Conservation (phyloP, 1,284 basidiomycete species). For the Mycena sp. region DNA sequence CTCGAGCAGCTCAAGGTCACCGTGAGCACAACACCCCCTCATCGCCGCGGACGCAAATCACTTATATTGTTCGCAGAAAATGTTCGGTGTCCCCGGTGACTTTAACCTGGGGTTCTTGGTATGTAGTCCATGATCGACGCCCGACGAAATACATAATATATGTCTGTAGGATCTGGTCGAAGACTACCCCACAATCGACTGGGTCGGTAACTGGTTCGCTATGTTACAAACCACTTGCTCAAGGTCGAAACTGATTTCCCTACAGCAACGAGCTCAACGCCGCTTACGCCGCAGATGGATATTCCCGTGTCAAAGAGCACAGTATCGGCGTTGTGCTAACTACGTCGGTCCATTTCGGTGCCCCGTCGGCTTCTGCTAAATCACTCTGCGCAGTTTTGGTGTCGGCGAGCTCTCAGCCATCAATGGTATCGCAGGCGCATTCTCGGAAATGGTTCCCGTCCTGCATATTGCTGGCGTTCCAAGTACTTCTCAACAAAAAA, state of each 20-base stretch:
- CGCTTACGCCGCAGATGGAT: conserved; percentile 94
- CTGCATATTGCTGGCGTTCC: conserved; percentile 93
- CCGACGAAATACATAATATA: too few relatives aligned
- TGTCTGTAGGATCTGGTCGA: conserved; percentile 88
- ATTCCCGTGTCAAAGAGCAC: conserved; percentile 84
- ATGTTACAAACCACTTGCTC: neutral
- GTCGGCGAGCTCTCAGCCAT: conserved; percentile 90
- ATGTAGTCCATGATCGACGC: neutral
- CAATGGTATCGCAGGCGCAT: conserved; percentile 83
- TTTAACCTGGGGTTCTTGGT: conserved; percentile 89
- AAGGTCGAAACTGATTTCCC: neutral
- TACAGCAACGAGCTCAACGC: conserved; percentile 87
- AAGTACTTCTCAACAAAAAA: conserved; percentile 76
- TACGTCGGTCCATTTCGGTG: conserved; percentile 54
- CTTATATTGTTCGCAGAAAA: conserved; percentile 31
- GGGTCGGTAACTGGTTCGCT: conserved; percentile 88
- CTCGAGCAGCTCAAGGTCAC: conserved; percentile 58
- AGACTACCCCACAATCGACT: conserved; percentile 80
- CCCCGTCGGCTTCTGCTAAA: neutral
- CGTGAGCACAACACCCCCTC: neutral
- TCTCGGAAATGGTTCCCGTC: conserved; percentile 91
- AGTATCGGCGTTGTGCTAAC: conserved; percentile 80
- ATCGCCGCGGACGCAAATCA: neutral
- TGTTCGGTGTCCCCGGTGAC: conserved; percentile 94
- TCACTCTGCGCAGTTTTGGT: conserved; percentile 55